Base-by-base conservation (phyloP, 1,284 basidiomycete genomes). In the Apiotrichum domesticum region DNA sequence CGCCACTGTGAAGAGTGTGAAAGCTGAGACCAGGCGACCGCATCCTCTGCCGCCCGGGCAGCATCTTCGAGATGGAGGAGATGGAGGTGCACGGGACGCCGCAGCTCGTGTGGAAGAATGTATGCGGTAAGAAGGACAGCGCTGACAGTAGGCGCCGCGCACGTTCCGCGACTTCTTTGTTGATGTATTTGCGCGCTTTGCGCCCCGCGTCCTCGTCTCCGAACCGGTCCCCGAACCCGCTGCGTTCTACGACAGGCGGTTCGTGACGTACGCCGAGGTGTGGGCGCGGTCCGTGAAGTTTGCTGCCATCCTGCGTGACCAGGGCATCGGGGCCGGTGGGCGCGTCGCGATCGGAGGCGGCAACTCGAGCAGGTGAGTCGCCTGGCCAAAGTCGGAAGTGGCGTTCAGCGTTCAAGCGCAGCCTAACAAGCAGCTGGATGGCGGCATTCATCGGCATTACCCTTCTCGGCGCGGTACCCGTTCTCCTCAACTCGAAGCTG, bases 401-500 rank as follows among this genome's bases (percentile, higher is more conserved):
- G 14, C 37, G 32, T 34, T 14, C 21, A 21, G 21, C 4, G 32
- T 33, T n/a, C 32, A 13, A 11, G 10, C 15, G 11, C 9, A 21
- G 10, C 6, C 10, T 15, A 29, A 51, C 35, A 35, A 21, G 9
- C 46, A 47, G 39, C 6, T 73, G 69, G 66, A 58, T 72, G 7
- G 56, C 66, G 1, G 46, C 63, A 1, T 73, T 67, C 47, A 49
- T 68, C 13, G 71, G 70, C 6, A 54, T 53, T 0, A 68, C 71
- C 39, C 61, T 72, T 35, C 63, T 73, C 34, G 71, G 69, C 4
- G 71, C 64, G 2, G 62, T 73, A 2, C 53, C 67, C 0, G 68
- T 73, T 5, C 64, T 62, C 15, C 57, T 75, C 13, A 75, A 75
- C 56, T 64, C 68, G 10, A 72, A 68, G 63, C 59, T 75, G 68